phyloP scores from a whole-genome alignment of 805 yeast species.

The Komagataella pastoris region DNA sequence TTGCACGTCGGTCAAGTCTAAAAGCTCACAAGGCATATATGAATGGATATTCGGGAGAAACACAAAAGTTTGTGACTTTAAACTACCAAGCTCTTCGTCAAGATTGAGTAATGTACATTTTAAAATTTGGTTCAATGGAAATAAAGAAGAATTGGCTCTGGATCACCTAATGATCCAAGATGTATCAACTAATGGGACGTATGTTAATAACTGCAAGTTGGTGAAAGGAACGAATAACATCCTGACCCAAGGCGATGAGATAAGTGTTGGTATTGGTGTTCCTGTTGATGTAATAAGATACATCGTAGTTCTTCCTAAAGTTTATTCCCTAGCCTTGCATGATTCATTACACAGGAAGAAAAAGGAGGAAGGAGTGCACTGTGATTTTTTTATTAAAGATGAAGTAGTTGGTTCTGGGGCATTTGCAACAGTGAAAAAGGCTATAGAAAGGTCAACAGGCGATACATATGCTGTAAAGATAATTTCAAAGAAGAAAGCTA shows the following conservation, averaged over 20 bases:
- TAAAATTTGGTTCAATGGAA: slow-evolving; percentile 49
- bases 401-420: slow-evolving; percentile 97
- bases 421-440: slow-evolving; percentile 89
- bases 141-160: slow-evolving; percentile 15
- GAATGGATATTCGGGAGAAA: slow-evolving; percentile 58
- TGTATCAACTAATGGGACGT: slow-evolving; percentile 86
- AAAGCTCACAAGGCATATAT: slow-evolving; percentile 5
- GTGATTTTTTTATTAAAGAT: slow-evolving; percentile 60
- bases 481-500: slow-evolving; percentile 67
- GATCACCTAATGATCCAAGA: slow-evolving; percentile 48
- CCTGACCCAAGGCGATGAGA: slow-evolving; percentile 85
- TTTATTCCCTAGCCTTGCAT: background rate
- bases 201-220: slow-evolving; percentile 59
- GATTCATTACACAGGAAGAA: background rate
- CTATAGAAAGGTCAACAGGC: slow-evolving; percentile 76
- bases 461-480: slow-evolving; percentile 84
- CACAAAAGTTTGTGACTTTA: slow-evolving; percentile 42
- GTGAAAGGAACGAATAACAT: slow-evolving; percentile 72
- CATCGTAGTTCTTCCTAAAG: slow-evolving; percentile 32
- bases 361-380: slow-evolving; percentile 11
- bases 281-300: slow-evolving; percentile 48
- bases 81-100: slow-evolving; percentile 42
- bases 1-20: slow-evolving; percentile 8
- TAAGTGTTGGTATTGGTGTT: slow-evolving; percentile 81
- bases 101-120: slow-evolving; percentile 67